phyloP scores from a whole-genome alignment of 2,329 filamentous ascomycete species.

The Aspergillus hiratsukae region DNA sequence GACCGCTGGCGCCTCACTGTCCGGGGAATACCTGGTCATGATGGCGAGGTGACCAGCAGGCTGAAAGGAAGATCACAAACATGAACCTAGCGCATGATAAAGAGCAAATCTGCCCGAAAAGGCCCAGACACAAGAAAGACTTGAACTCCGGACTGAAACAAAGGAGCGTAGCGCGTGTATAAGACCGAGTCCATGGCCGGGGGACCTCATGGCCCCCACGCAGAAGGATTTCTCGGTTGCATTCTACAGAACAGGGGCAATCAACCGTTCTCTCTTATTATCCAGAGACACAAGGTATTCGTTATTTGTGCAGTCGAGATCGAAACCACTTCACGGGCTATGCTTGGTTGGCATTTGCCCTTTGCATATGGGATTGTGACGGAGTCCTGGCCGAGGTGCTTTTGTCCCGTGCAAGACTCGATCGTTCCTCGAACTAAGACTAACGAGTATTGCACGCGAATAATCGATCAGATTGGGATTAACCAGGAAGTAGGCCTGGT shows the following conservation, averaged over 20 bases:
- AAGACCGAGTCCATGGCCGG: neutral
- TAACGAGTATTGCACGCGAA: neutral
- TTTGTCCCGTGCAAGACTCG: neutral
- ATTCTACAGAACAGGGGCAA: neutral
- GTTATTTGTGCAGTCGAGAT: too few relatives aligned
- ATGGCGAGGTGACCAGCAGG: neutral
- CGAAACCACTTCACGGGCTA: too few relatives aligned
- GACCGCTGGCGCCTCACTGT: conserved; percentile 15
- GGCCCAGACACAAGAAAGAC: neutral
- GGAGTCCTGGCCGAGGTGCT: neutral
- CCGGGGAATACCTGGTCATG: neutral
- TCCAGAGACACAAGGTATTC: too few relatives aligned
- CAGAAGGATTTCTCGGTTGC: neutral
- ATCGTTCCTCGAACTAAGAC: neutral
- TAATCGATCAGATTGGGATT: neutral
- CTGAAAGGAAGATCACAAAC: neutral
- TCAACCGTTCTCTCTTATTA: too few relatives aligned
- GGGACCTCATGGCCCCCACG: too few relatives aligned
- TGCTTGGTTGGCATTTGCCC: too few relatives aligned
- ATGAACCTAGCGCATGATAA: neutral
- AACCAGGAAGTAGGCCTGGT: neutral
- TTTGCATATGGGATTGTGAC: neutral
- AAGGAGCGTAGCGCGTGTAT: neutral
- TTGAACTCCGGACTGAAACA: neutral
- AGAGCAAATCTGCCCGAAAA: neutral